Percentiles rank a stretch among this genome's conserved stretches.
These are phyloP conservation scores for Rhipidocladum racemiflorum DNA, from an alignment of 176 grass and related monocot genomes.

Conservation along the genomic window DNA sequence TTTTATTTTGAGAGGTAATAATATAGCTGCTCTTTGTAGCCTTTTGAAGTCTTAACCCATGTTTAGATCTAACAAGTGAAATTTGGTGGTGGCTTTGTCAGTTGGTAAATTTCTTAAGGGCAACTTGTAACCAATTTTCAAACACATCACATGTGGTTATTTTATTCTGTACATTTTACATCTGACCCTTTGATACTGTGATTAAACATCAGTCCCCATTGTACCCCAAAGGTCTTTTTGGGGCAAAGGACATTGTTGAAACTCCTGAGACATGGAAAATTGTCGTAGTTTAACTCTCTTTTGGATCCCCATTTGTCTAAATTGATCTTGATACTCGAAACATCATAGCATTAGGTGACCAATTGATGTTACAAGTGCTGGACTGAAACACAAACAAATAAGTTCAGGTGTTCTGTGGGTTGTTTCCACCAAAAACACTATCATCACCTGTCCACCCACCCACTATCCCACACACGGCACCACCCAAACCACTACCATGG, in stretches of 20 bases:
- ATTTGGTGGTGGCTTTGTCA: too few relatives aligned
- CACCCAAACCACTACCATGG: not conserved
- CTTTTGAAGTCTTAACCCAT: too few relatives aligned
- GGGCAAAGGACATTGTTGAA: not conserved
- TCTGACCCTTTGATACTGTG: not conserved
- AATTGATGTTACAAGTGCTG: too few relatives aligned
- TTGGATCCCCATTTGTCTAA: not conserved
- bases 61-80: too few relatives aligned
- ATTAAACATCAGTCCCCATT: not conserved
- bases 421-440: conserved; percentile 3
- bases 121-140: not conserved
- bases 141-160: not conserved
- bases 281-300: not conserved
- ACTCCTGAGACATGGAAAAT: not conserved
- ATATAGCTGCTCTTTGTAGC: too few relatives aligned
- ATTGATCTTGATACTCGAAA: not conserved
- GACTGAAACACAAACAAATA: not conserved
- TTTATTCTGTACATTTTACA: not conserved
- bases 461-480: not conserved
- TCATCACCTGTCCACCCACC: too few relatives aligned
- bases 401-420: not conserved
- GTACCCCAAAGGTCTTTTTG: not conserved
- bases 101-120: not conserved
- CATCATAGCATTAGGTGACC: too few relatives aligned
- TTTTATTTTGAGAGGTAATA: too few relatives aligned